Evolutionary conservation across 2,329 filamentous ascomycete species (phyloP), one percentile per base, ranked within the genome.

Genomic region (Endothia cerciana): DNA sequence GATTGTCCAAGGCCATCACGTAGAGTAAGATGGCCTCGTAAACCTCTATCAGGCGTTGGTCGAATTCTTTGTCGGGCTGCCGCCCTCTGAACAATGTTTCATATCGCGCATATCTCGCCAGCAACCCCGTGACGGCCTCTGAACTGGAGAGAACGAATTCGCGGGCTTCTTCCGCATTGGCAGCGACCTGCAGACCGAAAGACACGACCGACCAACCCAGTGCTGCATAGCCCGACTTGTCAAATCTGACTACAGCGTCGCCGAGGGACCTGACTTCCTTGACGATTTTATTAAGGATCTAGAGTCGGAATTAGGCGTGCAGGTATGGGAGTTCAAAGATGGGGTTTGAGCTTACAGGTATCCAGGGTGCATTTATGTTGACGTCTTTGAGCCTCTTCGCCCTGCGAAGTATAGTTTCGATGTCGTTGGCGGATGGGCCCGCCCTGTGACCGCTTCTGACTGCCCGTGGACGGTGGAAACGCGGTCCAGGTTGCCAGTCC

Each of bases 161-260:
- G 41, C 58, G 58, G n/a, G 28, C 19, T 1, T 49, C 41, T 17
- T 36, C 3, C 0, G 41, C 43, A 25, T 60, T 60, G 19, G 8
- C 41, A 38, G 41, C 43, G 19, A 60, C 22, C 19, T 25, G 43
- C 25, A 60, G n/a, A 17, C 41, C 58, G 15, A 49, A 60, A 33
- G 58, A 60, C 4, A 60, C 58, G 2, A 60, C 28, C 0, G 41
- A 60, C 58, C 58, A 60, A 3, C 58, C 58, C 5, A 60, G 19
- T 10, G 58, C 40, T 15, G 41, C 58, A 49, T 60, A 25, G 28
- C 58, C 58, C 3, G 41, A 60, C 28, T 60, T 60, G 28, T 60
- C 58, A 25, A 60, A 38, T n/a, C 30, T 19, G 2, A 60, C 58
- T 0, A 10, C 58, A 60, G 58, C 41, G 7, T 60, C 58, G 43